Base-by-base conservation (phyloP, 2,329 filamentous ascomycete species). In the Talaromyces atroroseus region DNA sequence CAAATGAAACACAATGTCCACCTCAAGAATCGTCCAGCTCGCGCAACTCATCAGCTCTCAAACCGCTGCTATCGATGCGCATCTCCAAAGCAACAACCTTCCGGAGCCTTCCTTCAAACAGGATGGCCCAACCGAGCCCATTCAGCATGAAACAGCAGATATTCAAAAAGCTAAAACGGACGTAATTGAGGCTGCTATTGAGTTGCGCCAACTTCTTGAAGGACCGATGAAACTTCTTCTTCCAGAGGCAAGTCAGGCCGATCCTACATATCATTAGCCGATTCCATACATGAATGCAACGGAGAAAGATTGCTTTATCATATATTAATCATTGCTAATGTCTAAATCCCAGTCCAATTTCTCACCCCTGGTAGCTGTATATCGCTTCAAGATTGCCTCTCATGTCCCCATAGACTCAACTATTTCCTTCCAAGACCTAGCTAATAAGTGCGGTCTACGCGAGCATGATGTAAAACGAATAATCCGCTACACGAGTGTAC, bases 371-470 rank as follows among this genome's bases (percentile, higher is more conserved):
- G 56, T 58, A 54, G 52, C 57, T 24, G 36, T 58, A 16, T 48
- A 58, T 29, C 57, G 57, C 40, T 58, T 58, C 44, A 52, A 56
- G 23, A 54, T 58, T 6, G 57, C 57, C 40, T 52, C 47, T 3
- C 34, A 52, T 5, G 52, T 56, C 2, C 57, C 57, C 3, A 11
- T 38, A 12, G 46, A 34, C 11, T 49, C 46, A 11, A 38, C 18
- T 2, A 57, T 53, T 5, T 58, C 58, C 4, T 59, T 58, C 23
- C n/a, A 23, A 4, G 50, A 52, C 1, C 51, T 59, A 24, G 58
- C 58, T 11, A n/a, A 21, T 1, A 55, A 58, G 20, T 59, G 49
- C 21, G 34, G 50, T 18, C 26, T 59, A 5, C 38, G 29, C 2
- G 38, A 58, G 26, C 55, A 54, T n/a, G 54, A 57, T 34, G 23